Base-by-base conservation (phyloP, 2,329 filamentous ascomycete genomes). In the Allantophomopsis lycopodina region DNA sequence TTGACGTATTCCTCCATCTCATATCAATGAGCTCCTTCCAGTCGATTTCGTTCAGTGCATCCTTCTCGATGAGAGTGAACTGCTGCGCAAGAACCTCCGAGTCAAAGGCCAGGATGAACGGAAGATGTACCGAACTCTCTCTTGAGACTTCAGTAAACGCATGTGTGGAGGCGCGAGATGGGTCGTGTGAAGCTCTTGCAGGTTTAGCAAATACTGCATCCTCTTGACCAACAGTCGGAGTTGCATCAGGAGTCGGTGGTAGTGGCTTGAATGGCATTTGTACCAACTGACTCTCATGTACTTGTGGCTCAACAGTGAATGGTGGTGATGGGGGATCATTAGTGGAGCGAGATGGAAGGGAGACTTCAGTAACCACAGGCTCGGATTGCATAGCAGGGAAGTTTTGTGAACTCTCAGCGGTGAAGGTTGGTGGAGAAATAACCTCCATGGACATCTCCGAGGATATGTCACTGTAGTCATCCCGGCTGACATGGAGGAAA, bases 11-110 rank as follows among this genome's bases (percentile, higher is more conserved):
- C 54, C 83, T 85, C 83, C 84, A 89, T 38, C 75, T 75, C 69
- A 91, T 79, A 40, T 87, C 82, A 40, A 89, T 83, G 11, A 91
- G 66, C 49, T 91, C 84, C 55, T 83, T 86, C 84, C 84, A 91
- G 59, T 89, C 83, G 45, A 91, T 83, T 56, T 89, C 84, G 48
- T 86, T 83, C 16, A 91, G 65, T 1, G 83, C 84, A 54, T 89
- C 84, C 56, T 89, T 88, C 53, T 91, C 84, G 36, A 91, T 84
- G 28, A 91, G 68, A 0, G 83, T 89, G 48, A 91, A 84, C 50
- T 91, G 84, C 56, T 88, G 80, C 2, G 84, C 84, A 18, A 91
- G 67, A 3, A 80, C 65, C 48, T 85, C 77, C 5, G 84, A 86
- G 50, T 87, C 82, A 49, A 87, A 88, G 0, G 82, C 82, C 17